Percentiles rank a stretch among this genome's conserved stretches.
Conservation (phyloP, 176 grass and related monocot species). For the Carex myosuroides region DNA sequence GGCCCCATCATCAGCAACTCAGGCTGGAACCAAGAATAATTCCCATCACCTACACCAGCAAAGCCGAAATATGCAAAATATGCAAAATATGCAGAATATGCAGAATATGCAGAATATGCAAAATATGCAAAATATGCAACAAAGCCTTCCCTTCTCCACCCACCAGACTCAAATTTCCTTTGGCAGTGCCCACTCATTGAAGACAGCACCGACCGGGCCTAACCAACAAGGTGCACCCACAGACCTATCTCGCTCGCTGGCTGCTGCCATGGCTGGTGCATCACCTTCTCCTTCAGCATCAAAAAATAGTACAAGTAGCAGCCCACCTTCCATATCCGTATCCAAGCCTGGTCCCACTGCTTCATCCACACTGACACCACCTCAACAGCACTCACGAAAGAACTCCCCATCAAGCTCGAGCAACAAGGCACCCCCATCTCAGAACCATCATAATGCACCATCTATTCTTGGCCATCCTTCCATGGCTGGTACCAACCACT, state of each 20-base stretch:
- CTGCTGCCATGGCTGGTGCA: constrained; percentile 47
- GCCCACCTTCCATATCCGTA: constrained; percentile 49
- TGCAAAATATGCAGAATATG: too few relatives aligned
- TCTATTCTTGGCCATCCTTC: constrained; percentile 75
- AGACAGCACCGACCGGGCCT: constrained; percentile 36
- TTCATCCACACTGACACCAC: constrained; percentile 24
- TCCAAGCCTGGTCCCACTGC: constrained; percentile 40
- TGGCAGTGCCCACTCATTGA: constrained; percentile 44
- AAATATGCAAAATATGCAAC: constrained; percentile 44
- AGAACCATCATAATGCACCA: constrained; percentile 45
- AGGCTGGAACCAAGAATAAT: constrained; percentile 52
- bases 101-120: constrained; percentile 13
- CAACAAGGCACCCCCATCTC: constrained; percentile 33
- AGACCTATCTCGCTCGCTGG: constrained; percentile 57
- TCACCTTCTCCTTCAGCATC: constrained; percentile 76
- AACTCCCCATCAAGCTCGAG: constrained; percentile 45
- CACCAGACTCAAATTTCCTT: constrained; percentile 73
- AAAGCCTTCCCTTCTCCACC: constrained; percentile 32
- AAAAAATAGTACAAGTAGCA: constrained; percentile 57
- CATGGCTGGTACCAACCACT: constrained; percentile 30
- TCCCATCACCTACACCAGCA: constrained; percentile 36
- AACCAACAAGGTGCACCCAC: constrained; percentile 44
- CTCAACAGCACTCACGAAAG: constrained; percentile 59
- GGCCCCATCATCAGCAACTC: constrained; percentile 24
- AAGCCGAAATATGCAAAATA: constrained; percentile 13